Evolutionary conservation across 2,329 filamentous ascomycete genomes (phyloP), one percentile per base, ranked within the genome.

Genomic region (Exophiala spinifera): DNA sequence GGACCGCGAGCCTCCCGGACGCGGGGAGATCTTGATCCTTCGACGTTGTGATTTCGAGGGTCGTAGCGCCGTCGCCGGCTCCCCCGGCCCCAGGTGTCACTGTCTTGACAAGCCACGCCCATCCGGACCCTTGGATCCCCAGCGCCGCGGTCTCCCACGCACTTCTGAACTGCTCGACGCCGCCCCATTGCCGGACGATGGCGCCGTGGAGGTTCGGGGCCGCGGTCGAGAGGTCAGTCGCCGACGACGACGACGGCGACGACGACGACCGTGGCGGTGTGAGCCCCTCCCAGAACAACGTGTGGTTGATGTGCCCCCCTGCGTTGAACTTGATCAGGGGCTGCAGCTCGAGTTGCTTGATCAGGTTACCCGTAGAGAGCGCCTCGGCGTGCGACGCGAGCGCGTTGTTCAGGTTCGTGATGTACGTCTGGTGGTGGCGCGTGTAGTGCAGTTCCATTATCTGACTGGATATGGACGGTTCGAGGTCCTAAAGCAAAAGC

Each of bases 401-500:
- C 54, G 89, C 86, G 57, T 85, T 80, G 78, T 96, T 96, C 79
- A 89, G 88, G 71, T 86, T 87, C 74, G 85, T 94, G 65, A 96
- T 89, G 72, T 96, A 96, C 67, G 91, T 91, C 75, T 92, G 85
- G 79, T 96, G 91, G 81, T 96, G 91, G 76, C 91, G 92, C 76
- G 83, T 86, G 83, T 96, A 88, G 80, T 96, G 91, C 43, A 95
- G 83, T 78, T 95, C 89, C 91, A 96, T 96, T 78, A 96, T 96
- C 76, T 94, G 84, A 72, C 88, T 87, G 46, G 87, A 91, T 77
- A 96, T 60, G n/a, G 55, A 48, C 2, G 60, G 60, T 49, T 62
- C 60, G 6, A 62, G 57, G n/a, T 52, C 60, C 60, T 62, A 31
- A 31, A 6, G n/a, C n/a, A n/a, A n/a, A n/a, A n/a, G n/a, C n/a